These are phyloP conservation scores for Ophiostoma sp. DNA, from an alignment of 2,329 filamentous ascomycete species.

Conservation along the genomic window DNA sequence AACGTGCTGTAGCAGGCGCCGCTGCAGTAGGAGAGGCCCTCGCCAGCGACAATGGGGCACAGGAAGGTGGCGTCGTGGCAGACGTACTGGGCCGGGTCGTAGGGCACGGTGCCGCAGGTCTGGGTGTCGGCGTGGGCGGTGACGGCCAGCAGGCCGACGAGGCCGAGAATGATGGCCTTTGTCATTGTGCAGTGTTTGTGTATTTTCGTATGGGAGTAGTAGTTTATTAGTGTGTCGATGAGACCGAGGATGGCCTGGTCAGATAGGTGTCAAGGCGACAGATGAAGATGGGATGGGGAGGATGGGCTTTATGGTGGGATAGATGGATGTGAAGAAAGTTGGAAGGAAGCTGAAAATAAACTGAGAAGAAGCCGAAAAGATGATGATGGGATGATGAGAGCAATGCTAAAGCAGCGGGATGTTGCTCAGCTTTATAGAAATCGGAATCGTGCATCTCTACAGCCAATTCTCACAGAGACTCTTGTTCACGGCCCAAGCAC, in stretches of 20 bases:
- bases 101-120: constrained; percentile 25
- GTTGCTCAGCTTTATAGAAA: not conserved
- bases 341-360: not conserved
- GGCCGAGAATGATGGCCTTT: constrained; percentile 12
- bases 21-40: constrained; percentile 34
- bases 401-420: not conserved
- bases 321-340: not conserved
- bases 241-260: not conserved
- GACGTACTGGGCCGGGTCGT: constrained; percentile 31
- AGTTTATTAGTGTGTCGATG: not conserved
- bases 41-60: constrained; percentile 35
- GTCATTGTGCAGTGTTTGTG: constrained; percentile 1
- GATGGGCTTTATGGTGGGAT: not conserved
- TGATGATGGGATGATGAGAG: not conserved
- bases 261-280: not conserved
- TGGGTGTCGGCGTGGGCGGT: constrained; percentile 18
- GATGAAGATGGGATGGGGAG: not conserved
- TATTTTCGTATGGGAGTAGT: not conserved
- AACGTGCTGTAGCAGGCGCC: constrained; percentile 37
- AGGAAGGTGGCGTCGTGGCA: constrained; percentile 33
- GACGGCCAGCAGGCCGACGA: constrained; percentile 21
- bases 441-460: not conserved
- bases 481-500: too few relatives aligned
- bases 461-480: not conserved
- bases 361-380: not conserved